Evolutionary conservation across 352 stramenopile genomes (phyloP).

Genomic region (Peronospora farinosa): DNA sequence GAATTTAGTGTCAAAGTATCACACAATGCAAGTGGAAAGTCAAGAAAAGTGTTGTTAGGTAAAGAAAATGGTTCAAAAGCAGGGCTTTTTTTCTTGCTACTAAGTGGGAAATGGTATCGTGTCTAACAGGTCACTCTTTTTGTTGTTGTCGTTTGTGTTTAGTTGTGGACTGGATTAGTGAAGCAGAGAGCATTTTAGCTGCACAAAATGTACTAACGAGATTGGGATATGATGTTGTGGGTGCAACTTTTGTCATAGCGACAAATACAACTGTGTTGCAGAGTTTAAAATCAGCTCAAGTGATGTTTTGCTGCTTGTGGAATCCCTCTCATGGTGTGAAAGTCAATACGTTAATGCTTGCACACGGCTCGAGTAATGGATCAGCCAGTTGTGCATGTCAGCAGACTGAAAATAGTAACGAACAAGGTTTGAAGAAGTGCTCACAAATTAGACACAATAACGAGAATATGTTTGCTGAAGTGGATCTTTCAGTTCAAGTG

Average conservation of each 20-base stretch:
- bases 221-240: slow-evolving; percentile 43
- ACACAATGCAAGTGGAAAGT: slow-evolving; percentile 17
- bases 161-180: slow-evolving; percentile 56
- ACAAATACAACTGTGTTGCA: slow-evolving; percentile 32
- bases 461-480: slow-evolving; percentile 8
- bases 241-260: slow-evolving; percentile 41
- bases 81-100: not conserved
- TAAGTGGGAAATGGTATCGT: not conserved
- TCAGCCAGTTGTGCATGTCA: slow-evolving; percentile 6
- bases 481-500: slow-evolving; percentile 18
- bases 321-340: slow-evolving; percentile 31
- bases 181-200: slow-evolving; percentile 37
- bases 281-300: slow-evolving; percentile 32
- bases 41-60: slow-evolving; percentile 31
- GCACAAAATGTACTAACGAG: slow-evolving; percentile 35
- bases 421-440: slow-evolving; percentile 16
- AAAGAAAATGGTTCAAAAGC: not conserved
- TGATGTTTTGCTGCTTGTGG: slow-evolving; percentile 47
- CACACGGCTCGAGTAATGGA: not conserved
- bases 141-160: not conserved
- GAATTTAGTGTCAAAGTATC: slow-evolving; percentile 29
- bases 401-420: slow-evolving; percentile 10
- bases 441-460: slow-evolving; percentile 3
- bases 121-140: not conserved
- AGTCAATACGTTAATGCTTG: slow-evolving; percentile 11